phyloP scores from a whole-genome alignment of 148 eudicot species.

The Suaeda aralocaspica region DNA sequence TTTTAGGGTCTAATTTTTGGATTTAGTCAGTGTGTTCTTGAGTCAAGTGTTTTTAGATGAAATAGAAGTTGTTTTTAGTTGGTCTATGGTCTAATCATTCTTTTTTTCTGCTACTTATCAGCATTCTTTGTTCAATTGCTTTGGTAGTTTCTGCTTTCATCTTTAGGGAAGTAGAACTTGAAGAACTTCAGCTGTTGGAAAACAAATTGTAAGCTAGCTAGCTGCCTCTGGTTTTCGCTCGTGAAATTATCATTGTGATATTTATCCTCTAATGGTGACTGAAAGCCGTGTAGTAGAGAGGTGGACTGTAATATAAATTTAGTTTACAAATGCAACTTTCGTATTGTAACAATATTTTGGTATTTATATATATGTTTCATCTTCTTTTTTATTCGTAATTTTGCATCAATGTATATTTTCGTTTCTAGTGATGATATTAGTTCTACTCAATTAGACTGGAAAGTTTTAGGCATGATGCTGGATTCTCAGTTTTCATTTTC shows the following conservation, averaged over 20 bases:
- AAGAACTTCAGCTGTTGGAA: not conserved
- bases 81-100: constrained; percentile 26
- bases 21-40: constrained; percentile 16
- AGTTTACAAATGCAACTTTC: not conserved
- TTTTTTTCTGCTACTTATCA: constrained; percentile 14
- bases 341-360: not conserved
- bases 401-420: no score
- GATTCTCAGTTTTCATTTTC: no score
- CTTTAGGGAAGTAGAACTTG: not conserved
- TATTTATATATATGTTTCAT: not conserved
- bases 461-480: no score
- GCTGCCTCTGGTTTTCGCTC: not conserved
- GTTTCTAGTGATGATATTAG: no score
- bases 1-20: constrained; percentile 19
- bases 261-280: not conserved
- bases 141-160: not conserved
- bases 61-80: constrained; percentile 20
- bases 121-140: constrained; percentile 27
- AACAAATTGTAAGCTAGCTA: not conserved
- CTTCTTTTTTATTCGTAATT: no score
- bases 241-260: not conserved
- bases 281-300: not conserved
- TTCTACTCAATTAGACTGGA: no score
- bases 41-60: constrained; percentile 14
- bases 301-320: not conserved